Conservation (phyloP, 2,329 filamentous ascomycete genomes). For the Trichoderma sp. region DNA sequence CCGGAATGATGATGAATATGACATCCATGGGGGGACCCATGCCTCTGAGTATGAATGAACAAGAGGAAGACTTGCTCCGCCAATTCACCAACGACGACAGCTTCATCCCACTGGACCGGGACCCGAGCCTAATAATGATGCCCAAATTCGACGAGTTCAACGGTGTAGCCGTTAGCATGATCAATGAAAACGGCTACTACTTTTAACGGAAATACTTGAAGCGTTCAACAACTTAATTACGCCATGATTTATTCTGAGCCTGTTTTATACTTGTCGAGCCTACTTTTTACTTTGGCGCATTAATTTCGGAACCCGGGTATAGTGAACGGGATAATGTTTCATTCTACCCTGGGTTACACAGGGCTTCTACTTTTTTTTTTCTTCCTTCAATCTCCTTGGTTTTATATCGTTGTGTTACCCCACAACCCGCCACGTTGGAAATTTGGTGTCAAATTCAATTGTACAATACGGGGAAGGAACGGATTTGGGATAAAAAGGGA, state of each 20-base stretch:
- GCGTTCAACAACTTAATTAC: constrained; percentile 1
- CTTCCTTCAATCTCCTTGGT: constrained; percentile 6
- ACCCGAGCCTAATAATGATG: constrained; percentile 52
- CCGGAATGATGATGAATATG: constrained; percentile 38
- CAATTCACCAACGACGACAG: constrained; percentile 48
- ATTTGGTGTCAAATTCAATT: constrained; percentile 24
- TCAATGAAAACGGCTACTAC: constrained; percentile 53
- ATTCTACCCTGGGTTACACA: constrained; percentile 11
- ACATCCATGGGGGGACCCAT: constrained; percentile 39
- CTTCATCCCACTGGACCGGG: constrained; percentile 48
- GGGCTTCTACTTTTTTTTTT: neutral
- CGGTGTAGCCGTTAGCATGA: constrained; percentile 53
- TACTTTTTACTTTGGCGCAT: constrained; percentile 9
- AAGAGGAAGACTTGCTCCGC: constrained; percentile 49
- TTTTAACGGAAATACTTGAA: constrained; percentile 49
- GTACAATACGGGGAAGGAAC: constrained; percentile 25
- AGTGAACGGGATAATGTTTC: constrained; percentile 23
- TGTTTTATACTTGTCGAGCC: constrained; percentile 19
- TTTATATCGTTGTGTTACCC: neutral
- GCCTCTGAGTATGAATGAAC: constrained; percentile 40
- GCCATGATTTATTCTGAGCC: constrained; percentile 3
- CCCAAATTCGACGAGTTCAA: constrained; percentile 58
- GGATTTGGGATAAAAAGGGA: constrained; percentile 22
- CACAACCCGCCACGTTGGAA: constrained; percentile 20
- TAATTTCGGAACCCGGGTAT: constrained; percentile 23